phyloP scores from a whole-genome alignment of 768 basidiomycete species.

The Boletales sp. region DNA sequence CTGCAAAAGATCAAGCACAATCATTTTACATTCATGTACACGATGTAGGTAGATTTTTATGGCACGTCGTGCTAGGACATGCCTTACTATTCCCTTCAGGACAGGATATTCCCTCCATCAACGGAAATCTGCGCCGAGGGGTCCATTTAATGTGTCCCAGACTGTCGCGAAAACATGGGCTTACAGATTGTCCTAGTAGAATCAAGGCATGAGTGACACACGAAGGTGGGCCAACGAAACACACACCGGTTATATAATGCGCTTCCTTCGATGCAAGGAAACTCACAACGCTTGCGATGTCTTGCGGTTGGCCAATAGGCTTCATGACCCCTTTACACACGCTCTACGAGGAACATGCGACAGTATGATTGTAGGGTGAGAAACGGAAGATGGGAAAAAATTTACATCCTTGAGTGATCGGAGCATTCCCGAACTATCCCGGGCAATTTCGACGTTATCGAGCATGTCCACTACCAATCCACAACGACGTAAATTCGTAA shows the following conservation, averaged over 20 bases:
- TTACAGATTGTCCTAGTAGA: conserved; percentile 11
- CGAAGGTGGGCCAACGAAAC: background rate
- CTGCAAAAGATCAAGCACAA: too few relatives aligned
- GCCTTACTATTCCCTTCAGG: background rate
- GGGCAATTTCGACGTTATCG: too few relatives aligned
- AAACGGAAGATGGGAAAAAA: background rate
- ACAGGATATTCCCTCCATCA: conserved; percentile 9
- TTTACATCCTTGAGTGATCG: background rate
- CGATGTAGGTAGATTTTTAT: too few relatives aligned
- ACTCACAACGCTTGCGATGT: conserved; percentile 30
- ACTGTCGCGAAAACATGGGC: background rate
- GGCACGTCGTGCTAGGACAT: too few relatives aligned
- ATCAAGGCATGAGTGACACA: background rate
- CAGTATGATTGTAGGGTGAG: background rate
- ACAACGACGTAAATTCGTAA: too few relatives aligned
- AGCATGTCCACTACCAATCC: too few relatives aligned
- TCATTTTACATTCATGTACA: too few relatives aligned
- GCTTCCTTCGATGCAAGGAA: conserved; percentile 32
- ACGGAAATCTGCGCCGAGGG: background rate
- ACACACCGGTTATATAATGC: conserved; percentile 33
- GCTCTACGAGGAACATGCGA: background rate
- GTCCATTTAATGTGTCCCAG: background rate
- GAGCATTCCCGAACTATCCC: background rate
- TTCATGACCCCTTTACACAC: conserved; percentile 4
- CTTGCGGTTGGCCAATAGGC: conserved; percentile 26